These are phyloP conservation scores for Trichoderma guizhouense DNA, from an alignment of 2,329 filamentous ascomycete species.

Conservation along the genomic window DNA sequence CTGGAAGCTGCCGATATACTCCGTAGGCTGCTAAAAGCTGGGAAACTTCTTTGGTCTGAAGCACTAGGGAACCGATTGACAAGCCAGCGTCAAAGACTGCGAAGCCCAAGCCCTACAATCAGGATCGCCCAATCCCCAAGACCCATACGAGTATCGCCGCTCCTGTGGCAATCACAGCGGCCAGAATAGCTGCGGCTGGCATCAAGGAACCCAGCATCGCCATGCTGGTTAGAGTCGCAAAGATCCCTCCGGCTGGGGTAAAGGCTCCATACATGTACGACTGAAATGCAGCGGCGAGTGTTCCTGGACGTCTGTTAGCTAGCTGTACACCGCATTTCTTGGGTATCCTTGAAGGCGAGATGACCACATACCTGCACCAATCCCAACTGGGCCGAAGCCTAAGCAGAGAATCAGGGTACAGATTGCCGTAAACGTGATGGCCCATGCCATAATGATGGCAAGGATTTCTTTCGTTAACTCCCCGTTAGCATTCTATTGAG, in stretches of 20 bases:
- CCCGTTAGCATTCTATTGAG: not conserved
- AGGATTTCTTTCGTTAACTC: not conserved
- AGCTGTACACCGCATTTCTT: not conserved
- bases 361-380: conserved; percentile 12
- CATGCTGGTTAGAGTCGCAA: conserved; percentile 15
- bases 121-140: not conserved
- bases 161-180: not conserved
- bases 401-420: conserved; percentile 13
- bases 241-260: conserved; percentile 13
- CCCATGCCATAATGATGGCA: conserved; percentile 7
- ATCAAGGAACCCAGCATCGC: conserved; percentile 16
- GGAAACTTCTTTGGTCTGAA: not conserved
- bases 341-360: not conserved
- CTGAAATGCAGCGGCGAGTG: conserved; percentile 12
- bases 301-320: not conserved
- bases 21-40: not conserved
- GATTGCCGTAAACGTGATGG: conserved; percentile 7
- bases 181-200: conserved; percentile 11
- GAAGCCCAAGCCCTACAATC: not conserved
- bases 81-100: too few relatives aligned
- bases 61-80: too few relatives aligned
- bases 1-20: not conserved
- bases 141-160: not conserved
- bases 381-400: conserved; percentile 14
- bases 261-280: conserved; percentile 17